Evolutionary conservation across 1,139 yeast genomes (phyloP), one percentile per base, ranked within the genome.

Genomic region (Debaryomycetaceae sp.): DNA sequence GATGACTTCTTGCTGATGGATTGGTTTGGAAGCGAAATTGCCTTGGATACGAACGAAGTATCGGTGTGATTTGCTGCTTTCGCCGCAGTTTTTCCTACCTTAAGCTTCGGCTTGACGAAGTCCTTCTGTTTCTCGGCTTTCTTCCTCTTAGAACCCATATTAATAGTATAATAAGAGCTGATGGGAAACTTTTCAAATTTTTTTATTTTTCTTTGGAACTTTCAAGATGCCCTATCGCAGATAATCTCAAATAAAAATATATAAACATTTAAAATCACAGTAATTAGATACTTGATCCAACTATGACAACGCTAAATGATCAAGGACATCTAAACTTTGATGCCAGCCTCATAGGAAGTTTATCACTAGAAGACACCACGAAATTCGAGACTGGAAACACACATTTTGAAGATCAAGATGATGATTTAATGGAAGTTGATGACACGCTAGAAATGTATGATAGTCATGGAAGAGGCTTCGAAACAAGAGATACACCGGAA

Each of bases 1-100:
- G 48, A 17, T 11, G 49, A 37, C 28, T 53, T 54, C 33, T 59
- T 57, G 40, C 59, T 58, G 38, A 75, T 58, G 16, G 80, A 65
- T 53, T 81, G 82, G 55, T 70, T 68, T 19, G 82, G 88, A 17
- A 86, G 64, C 14, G 81, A 75, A 44, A 87, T 83, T 28, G 83
- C 60, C 46, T 81, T 86, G n/a, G 96, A 81, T 37, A 75, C 78
- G 63, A 91, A 91, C 0, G 92, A 82, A 0, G 96, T 87, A 52
- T 86, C 92, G 5, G 98, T 92, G 44, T 75, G 79, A 58, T 87
- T 88, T 28, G 80, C 78, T 3, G 91, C 79, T 46, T 78, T 79
- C 6, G 80, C 80, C 22, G 80, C 78, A 1, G 84, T 71, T 61
- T 92, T 92, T 41, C 99, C 99, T 31, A 92, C 98, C 56, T 78